These are phyloP conservation scores for Zelonia costaricensis DNA, from an alignment of 208 protist species.

Conservation along the genomic window DNA sequence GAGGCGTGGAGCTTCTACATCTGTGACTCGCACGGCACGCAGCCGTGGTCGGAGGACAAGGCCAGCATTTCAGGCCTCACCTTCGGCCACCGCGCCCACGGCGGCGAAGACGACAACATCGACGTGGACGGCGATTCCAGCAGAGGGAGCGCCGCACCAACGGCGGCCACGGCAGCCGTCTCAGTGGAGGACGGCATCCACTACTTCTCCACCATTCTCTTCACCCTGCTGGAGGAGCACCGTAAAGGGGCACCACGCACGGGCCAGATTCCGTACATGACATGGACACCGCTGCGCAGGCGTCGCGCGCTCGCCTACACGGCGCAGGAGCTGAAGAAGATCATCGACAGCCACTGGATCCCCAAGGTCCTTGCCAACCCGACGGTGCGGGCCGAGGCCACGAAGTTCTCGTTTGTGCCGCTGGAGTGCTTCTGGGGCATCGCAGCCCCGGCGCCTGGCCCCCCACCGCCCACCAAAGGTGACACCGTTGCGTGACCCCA, in stretches of 20 bases:
- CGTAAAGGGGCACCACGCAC: constrained; percentile 28
- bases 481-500: neutral
- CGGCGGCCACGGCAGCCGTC: constrained; percentile 2
- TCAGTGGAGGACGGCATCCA: constrained; percentile 69
- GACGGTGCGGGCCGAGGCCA: constrained; percentile 40
- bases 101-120: neutral
- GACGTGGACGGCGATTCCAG: neutral
- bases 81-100: constrained; percentile 32
- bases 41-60: constrained; percentile 83
- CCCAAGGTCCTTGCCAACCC: constrained; percentile 59
- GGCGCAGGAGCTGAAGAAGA: constrained; percentile 55
- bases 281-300: constrained; percentile 81
- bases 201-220: constrained; percentile 80
- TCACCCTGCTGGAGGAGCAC: constrained; percentile 83
- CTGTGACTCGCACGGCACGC: constrained; percentile 86
- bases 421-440: constrained; percentile 71
- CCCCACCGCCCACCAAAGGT: neutral
- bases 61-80: constrained; percentile 71
- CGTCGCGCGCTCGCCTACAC: constrained; percentile 45
- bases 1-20: constrained; percentile 85
- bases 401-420: constrained; percentile 52
- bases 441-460: neutral
- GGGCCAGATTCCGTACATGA: constrained; percentile 79
- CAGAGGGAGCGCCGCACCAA: neutral
- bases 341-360: constrained; percentile 81